Percentiles rank a stretch among this genome's conserved stretches.
Evolutionary conservation across 2,329 filamentous ascomycete species (phyloP).

Genomic region (Hymenoscyphus linearis): DNA sequence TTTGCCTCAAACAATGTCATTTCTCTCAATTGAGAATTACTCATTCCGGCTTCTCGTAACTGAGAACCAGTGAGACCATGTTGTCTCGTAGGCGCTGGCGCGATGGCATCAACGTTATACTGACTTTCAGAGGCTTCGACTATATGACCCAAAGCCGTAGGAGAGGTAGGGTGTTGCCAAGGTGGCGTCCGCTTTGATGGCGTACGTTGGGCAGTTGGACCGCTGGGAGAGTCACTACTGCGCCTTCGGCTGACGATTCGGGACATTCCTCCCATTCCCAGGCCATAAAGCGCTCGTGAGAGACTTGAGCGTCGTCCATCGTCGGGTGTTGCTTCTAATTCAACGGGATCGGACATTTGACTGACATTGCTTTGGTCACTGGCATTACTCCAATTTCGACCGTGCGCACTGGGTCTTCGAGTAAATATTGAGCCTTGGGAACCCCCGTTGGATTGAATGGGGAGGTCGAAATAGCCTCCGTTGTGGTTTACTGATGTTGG

Average conservation of each 20-base stretch:
- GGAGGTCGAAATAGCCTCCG: conserved; percentile 21
- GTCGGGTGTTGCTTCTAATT: conserved; percentile 19
- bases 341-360: conserved; percentile 13
- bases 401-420: conserved; percentile 19
- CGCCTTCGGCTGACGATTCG: conserved; percentile 10
- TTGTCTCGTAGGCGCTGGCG: background rate
- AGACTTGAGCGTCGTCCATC: conserved; percentile 11
- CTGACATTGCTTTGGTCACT: conserved; percentile 20
- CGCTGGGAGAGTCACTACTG: background rate
- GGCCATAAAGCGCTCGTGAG: conserved; percentile 9
- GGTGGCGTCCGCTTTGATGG: background rate
- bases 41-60: conserved; percentile 11
- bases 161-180: background rate
- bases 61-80: conserved; percentile 5
- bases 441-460: conserved; percentile 12
- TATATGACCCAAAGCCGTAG: conserved; percentile 14
- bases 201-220: background rate
- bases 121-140: conserved; percentile 22
- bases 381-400: conserved; percentile 23
- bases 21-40: conserved; percentile 16
- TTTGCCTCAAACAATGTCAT: conserved; percentile 12
- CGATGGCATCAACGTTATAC: conserved; percentile 10
- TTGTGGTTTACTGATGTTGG: conserved; percentile 14
- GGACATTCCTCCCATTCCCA: conserved; percentile 34
- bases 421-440: conserved; percentile 10